Percentiles rank a stretch among this genome's conserved stretches.
phyloP scores from a whole-genome alignment of 768 basidiomycete species.

The Suillus luteus region DNA sequence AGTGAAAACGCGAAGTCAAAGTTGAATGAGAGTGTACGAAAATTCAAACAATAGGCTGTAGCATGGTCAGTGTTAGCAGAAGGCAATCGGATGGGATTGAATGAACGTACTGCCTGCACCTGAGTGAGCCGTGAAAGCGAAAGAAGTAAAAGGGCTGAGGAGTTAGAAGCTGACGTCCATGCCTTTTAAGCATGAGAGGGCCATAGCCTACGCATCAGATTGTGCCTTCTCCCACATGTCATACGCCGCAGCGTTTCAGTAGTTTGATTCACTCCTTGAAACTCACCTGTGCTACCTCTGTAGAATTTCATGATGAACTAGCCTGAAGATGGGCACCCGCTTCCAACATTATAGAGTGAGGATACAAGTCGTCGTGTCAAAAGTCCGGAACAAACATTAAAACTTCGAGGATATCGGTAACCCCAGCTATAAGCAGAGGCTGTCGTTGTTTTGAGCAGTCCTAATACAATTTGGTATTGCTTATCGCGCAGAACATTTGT shows the following conservation, averaged over 20 bases:
- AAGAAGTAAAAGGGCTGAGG: neutral
- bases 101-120: conserved; percentile 7
- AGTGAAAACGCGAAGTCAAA: neutral
- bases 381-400: neutral
- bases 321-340: neutral
- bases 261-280: conserved; percentile 34
- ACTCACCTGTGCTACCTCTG: conserved; percentile 41
- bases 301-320: neutral
- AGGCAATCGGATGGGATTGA: neutral
- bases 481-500: neutral
- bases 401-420: neutral
- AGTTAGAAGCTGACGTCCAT: neutral
- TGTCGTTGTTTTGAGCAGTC: neutral
- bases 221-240: neutral
- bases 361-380: neutral
- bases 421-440: neutral
- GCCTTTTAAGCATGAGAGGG: neutral
- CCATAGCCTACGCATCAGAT: neutral
- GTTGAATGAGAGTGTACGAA: neutral
- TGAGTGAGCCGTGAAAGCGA: conserved; percentile 3
- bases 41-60: neutral
- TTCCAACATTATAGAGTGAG: neutral
- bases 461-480: neutral
- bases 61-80: neutral
- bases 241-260: neutral